Evolutionary conservation across 106 monocot genomes (phyloP).

Genomic region (Acanthochlamys bracteata): DNA sequence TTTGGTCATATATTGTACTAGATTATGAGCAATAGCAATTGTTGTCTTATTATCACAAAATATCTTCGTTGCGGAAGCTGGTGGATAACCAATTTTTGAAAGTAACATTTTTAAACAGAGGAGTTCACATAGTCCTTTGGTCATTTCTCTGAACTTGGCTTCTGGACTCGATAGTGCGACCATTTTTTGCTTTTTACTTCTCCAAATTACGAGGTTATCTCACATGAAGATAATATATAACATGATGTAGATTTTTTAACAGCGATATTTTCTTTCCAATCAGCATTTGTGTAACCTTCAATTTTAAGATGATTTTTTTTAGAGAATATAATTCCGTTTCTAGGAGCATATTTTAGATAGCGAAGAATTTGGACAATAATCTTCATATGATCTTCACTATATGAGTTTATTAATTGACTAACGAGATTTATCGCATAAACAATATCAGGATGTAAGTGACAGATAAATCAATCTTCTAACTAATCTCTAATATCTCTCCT

Average conservation of each 20-base stretch:
- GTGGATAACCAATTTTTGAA: too few species aligned
- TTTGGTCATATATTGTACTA: too few species aligned
- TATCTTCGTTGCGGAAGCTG: too few species aligned
- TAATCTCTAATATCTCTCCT: background rate
- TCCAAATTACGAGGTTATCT: conserved; percentile 1
- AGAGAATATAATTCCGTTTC: background rate
- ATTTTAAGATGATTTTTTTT: background rate
- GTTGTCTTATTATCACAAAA: too few species aligned
- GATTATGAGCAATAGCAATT: too few species aligned
- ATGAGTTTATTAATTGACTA: too few species aligned
- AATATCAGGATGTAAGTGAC: background rate
- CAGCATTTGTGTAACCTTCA: background rate
- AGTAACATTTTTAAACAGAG: too few species aligned
- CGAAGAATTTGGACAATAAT: background rate
- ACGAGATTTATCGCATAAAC: too few species aligned
- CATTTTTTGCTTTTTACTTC: conserved; percentile 4
- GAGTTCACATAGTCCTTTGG: too few species aligned
- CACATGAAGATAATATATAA: background rate
- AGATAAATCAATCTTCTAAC: background rate
- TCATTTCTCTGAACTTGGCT: background rate
- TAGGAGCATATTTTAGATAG: background rate
- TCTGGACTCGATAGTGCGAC: background rate
- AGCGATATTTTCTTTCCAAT: background rate
- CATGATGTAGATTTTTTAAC: too few species aligned
- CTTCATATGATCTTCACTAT: background rate